Conservation (phyloP, 176 grass and related monocot species). For the Carex parvula region DNA sequence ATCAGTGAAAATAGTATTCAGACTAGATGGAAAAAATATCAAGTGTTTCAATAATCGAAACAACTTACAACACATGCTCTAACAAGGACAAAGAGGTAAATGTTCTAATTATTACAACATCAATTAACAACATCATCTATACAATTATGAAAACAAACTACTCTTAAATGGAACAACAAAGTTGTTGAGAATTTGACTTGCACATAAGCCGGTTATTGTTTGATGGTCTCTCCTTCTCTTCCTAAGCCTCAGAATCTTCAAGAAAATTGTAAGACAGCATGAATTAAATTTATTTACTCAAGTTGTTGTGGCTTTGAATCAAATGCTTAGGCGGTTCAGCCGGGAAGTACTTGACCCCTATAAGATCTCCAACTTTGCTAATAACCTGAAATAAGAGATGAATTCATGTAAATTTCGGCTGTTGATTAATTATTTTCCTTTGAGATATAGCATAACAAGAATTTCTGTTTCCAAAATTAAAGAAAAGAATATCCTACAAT, state of each 20-base stretch:
- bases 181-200: neutral
- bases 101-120: constrained; percentile 1
- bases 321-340: constrained; percentile 47
- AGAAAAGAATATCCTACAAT: constrained; percentile 4
- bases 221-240: neutral
- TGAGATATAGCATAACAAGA: neutral
- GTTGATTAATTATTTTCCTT: neutral
- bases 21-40: neutral
- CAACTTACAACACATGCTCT: neutral
- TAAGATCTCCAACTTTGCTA: constrained; percentile 73
- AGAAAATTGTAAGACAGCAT: neutral
- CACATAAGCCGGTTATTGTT: neutral
- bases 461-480: neutral
- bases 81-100: neutral
- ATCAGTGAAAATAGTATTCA: neutral
- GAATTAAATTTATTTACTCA: constrained; percentile 23
- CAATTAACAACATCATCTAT: no score
- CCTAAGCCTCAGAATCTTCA: neutral
- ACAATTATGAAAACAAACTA: neutral
- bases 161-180: neutral
- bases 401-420: neutral
- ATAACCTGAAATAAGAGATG: constrained; percentile 44
- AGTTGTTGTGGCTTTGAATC: neutral
- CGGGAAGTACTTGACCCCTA: constrained; percentile 75
- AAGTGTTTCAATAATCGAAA: neutral